These are phyloP conservation scores for Diplogelasinospora grovesii DNA, from an alignment of 495 filamentous ascomycete species.

Conservation along the genomic window DNA sequence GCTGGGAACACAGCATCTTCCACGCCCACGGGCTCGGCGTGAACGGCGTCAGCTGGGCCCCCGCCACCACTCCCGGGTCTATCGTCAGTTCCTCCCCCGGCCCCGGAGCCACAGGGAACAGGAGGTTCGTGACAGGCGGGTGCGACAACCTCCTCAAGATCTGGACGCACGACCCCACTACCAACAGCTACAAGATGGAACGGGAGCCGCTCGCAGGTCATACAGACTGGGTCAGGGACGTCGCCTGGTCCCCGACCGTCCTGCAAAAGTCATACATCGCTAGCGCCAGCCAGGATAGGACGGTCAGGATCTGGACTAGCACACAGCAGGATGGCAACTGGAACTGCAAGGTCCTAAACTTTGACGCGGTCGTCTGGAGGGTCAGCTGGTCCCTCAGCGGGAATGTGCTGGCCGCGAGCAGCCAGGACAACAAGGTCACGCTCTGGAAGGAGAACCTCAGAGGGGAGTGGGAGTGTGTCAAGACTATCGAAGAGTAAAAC, in stretches of 20 bases:
- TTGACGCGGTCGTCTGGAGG: slow-evolving; percentile 87
- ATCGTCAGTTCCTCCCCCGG: slow-evolving; percentile 65
- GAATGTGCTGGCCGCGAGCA: slow-evolving; percentile 89
- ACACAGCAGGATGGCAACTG: slow-evolving; percentile 60
- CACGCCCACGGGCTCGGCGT: slow-evolving; percentile 87
- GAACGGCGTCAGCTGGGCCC: slow-evolving; percentile 94
- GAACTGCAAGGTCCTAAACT: slow-evolving; percentile 73
- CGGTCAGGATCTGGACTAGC: slow-evolving; percentile 92
- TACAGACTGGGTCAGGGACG: slow-evolving; percentile 95
- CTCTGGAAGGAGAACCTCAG: slow-evolving; percentile 79
- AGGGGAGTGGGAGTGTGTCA: slow-evolving; percentile 88
- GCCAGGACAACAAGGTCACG: slow-evolving; percentile 94
- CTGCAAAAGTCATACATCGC: slow-evolving; percentile 94
- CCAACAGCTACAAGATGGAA: slow-evolving; percentile 47
- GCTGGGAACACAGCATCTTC: slow-evolving; percentile 78
- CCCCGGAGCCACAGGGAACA: slow-evolving; percentile 48
- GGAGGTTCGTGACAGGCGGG: slow-evolving; percentile 88
- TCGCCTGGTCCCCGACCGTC: slow-evolving; percentile 92
- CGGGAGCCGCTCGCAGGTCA: slow-evolving; percentile 62
- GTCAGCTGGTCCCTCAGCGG: slow-evolving; percentile 98
- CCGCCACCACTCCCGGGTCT: slow-evolving; percentile 69
- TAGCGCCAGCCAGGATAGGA: slow-evolving; percentile 90
- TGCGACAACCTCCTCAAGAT: slow-evolving; percentile 89
- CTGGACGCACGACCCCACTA: slow-evolving; percentile 56
- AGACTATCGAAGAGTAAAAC: slow-evolving; percentile 84